Evolutionary conservation across 805 yeast genomes (phyloP), one percentile per base, ranked within the genome.

Genomic region (Cyberlindnera misumaiensis): DNA sequence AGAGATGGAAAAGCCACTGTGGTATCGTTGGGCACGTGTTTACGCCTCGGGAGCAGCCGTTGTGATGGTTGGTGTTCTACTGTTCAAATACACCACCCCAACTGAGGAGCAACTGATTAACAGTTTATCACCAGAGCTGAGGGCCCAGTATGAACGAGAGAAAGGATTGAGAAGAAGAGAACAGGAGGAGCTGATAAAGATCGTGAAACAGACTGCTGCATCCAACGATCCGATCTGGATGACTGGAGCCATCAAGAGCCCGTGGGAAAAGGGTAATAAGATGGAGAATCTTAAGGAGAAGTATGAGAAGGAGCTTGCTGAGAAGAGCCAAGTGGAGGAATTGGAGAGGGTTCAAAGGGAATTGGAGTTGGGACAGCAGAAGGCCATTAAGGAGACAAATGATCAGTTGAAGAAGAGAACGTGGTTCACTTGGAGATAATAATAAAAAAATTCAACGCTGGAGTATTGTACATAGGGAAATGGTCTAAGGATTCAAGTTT

Each of bases 161-260:
- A 70, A 66, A 47, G 77, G 65, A 8, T 57, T 82, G 20, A 72
- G 90, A 55, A 72, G 72, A 49, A 65, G 68, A 41, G 94, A 84
- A 56, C 90, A 83, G 53, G 70, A 72, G 46, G 81, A 75, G 52
- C 58, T 84, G 45, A 81, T 82, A 73, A 74, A 73, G 45, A 76
- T 82, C 18, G 89, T 76, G 1, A 65, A 72, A 41, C 54, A 71
- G 44, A 83, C 93, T 0, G 61, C 86, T 3, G 68, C 72, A 1
- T 78, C 87, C 12, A 69, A 78, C 47, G 87, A 83, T 40, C 95
- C 95, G 0, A 76, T 83, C 35, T 84, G 95, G 95, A 80, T 73
- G 55, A 77, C 94, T 0, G 94, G 89, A 0, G 65, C 77, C 1
- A 71, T 84, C 28, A 63, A 66, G 32, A 72, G 81, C 1, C 93